Conservation (phyloP, 1,284 basidiomycete genomes). For the Thecaphora thlaspeos region DNA sequence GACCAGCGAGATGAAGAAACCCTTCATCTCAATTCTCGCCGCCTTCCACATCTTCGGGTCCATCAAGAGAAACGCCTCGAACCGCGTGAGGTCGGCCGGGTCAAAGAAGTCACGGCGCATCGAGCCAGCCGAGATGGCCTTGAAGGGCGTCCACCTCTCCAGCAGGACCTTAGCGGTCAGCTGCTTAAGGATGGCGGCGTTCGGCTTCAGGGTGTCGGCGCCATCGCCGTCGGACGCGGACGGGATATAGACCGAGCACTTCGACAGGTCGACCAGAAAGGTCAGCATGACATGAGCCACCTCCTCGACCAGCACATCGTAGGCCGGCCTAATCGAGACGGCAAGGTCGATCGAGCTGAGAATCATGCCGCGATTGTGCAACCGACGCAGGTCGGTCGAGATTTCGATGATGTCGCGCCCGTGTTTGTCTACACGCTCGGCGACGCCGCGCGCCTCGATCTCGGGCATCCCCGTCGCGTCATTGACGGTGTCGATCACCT, state of each 20-base stretch:
- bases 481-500: constrained; percentile 71
- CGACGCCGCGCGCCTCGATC: constrained; percentile 65
- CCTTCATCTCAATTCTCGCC: constrained; percentile 71
- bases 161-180: constrained; percentile 39
- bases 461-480: constrained; percentile 43
- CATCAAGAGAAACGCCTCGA: constrained; percentile 52
- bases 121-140: constrained; percentile 20
- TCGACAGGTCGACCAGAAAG: constrained; percentile 50
- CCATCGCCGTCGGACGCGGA: not conserved
- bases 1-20: constrained; percentile 76
- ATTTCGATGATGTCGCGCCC: constrained; percentile 85
- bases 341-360: constrained; percentile 87
- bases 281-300: constrained; percentile 64
- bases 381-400: constrained; percentile 67
- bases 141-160: constrained; percentile 32
- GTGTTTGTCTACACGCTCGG: constrained; percentile 70
- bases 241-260: constrained; percentile 40
- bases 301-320: constrained; percentile 87
- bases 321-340: constrained; percentile 81
- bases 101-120: constrained; percentile 52
- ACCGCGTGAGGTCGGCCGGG: constrained; percentile 33
- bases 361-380: constrained; percentile 76
- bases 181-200: constrained; percentile 43
- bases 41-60: constrained; percentile 55
- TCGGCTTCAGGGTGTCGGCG: constrained; percentile 16